These are phyloP conservation scores for Lecanicillium sp. DNA, from an alignment of 2,329 filamentous ascomycete species.

Conservation along the genomic window DNA sequence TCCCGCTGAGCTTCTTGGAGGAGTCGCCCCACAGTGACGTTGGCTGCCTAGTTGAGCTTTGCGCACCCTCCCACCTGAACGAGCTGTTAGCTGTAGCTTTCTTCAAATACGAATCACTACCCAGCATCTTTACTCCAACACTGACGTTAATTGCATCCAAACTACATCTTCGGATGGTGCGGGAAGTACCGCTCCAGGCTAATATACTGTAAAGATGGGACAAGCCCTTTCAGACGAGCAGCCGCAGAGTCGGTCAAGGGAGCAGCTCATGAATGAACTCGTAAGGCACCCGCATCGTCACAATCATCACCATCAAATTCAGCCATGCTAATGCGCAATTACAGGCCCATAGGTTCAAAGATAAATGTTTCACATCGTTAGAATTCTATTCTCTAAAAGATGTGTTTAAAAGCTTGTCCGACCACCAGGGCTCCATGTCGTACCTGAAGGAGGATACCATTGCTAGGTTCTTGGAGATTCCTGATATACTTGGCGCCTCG, in stretches of 20 bases:
- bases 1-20: too few species aligned
- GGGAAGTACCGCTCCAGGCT: too few species aligned
- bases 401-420: constrained; percentile 63
- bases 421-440: constrained; percentile 49
- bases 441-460: constrained; percentile 64
- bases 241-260: constrained; percentile 35
- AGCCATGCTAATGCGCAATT: neutral
- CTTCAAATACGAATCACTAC: too few species aligned
- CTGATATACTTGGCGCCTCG: constrained; percentile 58
- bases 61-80: too few species aligned
- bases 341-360: constrained; percentile 55
- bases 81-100: too few species aligned
- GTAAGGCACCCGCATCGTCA: constrained; percentile 25
- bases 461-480: constrained; percentile 63
- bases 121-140: too few species aligned
- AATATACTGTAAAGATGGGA: constrained; percentile 33
- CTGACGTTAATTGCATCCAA: too few species aligned
- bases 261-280: constrained; percentile 42
- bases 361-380: constrained; percentile 61
- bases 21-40: too few species aligned
- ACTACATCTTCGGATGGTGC: too few species aligned
- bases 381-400: constrained; percentile 68
- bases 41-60: too few species aligned
- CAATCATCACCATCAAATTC: constrained; percentile 8
- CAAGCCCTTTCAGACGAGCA: constrained; percentile 41